Base-by-base conservation (phyloP, 257 asterid species). In the Lycium barbarum region DNA sequence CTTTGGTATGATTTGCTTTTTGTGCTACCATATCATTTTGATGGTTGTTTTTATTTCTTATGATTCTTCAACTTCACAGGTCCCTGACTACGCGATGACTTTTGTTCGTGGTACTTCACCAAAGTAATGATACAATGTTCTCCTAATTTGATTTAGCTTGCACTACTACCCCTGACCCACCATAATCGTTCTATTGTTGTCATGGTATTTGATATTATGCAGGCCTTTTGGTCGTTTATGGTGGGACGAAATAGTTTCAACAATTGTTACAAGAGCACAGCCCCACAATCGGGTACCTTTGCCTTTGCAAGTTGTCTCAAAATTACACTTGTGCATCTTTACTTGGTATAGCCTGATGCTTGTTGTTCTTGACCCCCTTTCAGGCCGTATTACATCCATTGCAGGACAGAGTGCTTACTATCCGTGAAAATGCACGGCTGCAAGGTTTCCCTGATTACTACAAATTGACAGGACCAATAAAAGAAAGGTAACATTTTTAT, bases 391-490 rank as follows among this genome's bases (percentile, higher is more conserved):
- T 92, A 45, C 99, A 96, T 72, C 99, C 99, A 0, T 0, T 0
- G 0, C 98, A 96, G 85, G 91, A 93, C 57, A 73, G 99, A 18
- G 99, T 96, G n/a, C 97, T 96, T 0, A 88, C 96, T 0, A 80
- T 96, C 17, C 97, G 99, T 6, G 99, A 96, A 78, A 96, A 96
- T 36, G 98, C 99, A 5, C 87, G 99, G 9, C 84, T 96, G 12
- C 99, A 96, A 93, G 99, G 99, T 8, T 96, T 96, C 58, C 98
- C 98, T 0, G 99, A 96, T 66, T 92, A 91, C 54, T 96, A 96
- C 68, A 85, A 88, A 33, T 93, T 96, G n/a, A 7, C 87, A 3
- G 99, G 99, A 6, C 94, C 98, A 0, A 82, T 91, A 3, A 96
- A 93, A 84, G 93, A 95, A 82, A 94, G 98, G 99, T 96, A 85